Conservation (phyloP, 139 green algal species). For the Desmodesmus armatus region DNA sequence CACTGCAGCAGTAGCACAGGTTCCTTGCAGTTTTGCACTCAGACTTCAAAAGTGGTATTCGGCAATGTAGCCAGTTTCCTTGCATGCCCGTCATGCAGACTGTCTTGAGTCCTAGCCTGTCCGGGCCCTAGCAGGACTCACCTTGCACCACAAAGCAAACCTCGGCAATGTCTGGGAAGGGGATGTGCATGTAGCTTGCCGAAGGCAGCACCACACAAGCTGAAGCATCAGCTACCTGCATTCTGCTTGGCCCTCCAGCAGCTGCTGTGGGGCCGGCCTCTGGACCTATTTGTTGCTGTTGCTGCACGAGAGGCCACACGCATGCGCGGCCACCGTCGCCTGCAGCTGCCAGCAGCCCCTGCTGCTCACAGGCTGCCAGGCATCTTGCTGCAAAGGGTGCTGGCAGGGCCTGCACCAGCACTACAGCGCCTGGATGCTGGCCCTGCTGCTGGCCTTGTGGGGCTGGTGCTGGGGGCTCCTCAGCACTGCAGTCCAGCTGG, state of each 20-base stretch:
- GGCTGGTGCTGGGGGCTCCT: too few relatives aligned
- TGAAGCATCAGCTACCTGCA: not conserved
- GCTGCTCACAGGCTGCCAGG: not conserved
- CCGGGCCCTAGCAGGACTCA: not conserved
- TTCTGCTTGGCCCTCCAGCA: not conserved
- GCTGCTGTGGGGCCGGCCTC: not conserved
- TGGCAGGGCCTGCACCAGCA: not conserved
- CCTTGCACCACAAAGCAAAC: slow-evolving; percentile 27
- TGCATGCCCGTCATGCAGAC: too few relatives aligned
- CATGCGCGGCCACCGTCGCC: slow-evolving; percentile 13
- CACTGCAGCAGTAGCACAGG: too few relatives aligned
- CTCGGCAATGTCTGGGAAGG: slow-evolving; percentile 7
- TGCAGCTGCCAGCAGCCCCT: not conserved
- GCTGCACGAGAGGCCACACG: slow-evolving; percentile 16
- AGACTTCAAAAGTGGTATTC: too few relatives aligned
- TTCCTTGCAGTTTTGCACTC: too few relatives aligned
- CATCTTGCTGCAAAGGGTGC: not conserved
- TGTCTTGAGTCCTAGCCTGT: too few relatives aligned
- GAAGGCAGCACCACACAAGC: not conserved
- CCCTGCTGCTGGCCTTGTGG: too few relatives aligned
- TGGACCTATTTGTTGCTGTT: not conserved
- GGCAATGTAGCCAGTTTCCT: too few relatives aligned
- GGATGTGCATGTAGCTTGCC: slow-evolving; percentile 15
- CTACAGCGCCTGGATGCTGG: not conserved
- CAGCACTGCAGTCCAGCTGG: too few relatives aligned